Conservation (phyloP, 805 yeast genomes). For the Candida bentonensis region DNA sequence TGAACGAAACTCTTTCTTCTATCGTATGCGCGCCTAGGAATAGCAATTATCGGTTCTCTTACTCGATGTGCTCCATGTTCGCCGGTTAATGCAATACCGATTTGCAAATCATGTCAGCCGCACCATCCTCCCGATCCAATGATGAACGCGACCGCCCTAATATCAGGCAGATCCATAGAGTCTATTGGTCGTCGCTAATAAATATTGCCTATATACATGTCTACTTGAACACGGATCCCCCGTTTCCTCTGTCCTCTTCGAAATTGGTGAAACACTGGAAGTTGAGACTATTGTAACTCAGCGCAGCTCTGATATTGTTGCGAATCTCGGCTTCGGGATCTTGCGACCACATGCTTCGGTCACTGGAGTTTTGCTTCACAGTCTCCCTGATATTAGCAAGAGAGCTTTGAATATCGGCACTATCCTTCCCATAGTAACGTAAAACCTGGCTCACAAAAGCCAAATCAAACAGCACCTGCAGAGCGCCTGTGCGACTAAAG, state of each 20-base stretch:
- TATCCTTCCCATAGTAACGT: constrained; percentile 13
- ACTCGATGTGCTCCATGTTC: no score
- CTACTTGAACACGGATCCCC: no score
- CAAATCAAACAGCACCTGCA: constrained; percentile 40
- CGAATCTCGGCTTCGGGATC: constrained; percentile 12
- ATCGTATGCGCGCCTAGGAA: no score
- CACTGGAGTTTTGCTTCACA: constrained; percentile 11
- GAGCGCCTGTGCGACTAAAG: constrained; percentile 32
- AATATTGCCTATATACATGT: no score
- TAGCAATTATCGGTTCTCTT: no score
- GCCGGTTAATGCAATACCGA: no score
- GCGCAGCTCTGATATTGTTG: constrained; percentile 5
- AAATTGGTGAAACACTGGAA: not conserved
- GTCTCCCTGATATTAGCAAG: constrained; percentile 12
- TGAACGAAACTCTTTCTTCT: no score
- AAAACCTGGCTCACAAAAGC: constrained; percentile 33
- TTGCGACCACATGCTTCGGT: constrained; percentile 11
- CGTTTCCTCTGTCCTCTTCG: not conserved
- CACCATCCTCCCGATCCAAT: no score
- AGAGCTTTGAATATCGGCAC: constrained; percentile 8
- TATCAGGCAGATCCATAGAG: no score
- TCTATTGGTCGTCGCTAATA: no score
- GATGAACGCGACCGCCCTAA: no score
- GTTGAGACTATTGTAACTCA: not conserved
- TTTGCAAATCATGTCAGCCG: no score